phyloP scores from a whole-genome alignment of 257 asterid species.

The Solanum dulcamara region DNA sequence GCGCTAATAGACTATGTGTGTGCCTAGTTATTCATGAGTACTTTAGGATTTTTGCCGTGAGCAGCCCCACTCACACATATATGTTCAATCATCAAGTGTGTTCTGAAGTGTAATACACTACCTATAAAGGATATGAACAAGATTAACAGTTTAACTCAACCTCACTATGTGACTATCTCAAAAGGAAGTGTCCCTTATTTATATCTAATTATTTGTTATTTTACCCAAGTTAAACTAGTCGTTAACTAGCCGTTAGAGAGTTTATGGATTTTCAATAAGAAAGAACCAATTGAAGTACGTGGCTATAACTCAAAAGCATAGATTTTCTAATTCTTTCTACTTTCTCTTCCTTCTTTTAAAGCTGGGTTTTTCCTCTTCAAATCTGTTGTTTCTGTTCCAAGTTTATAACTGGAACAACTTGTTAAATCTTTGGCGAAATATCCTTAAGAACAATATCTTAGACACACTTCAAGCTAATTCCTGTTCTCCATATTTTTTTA shows the following conservation, averaged over 20 bases:
- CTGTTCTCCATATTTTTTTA: background rate
- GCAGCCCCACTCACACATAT: background rate
- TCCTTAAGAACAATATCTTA: background rate
- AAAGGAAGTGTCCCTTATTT: background rate
- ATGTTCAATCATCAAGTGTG: background rate
- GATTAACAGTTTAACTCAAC: background rate
- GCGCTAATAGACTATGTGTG: background rate
- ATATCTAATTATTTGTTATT: background rate
- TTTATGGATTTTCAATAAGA: background rate
- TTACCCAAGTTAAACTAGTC: background rate
- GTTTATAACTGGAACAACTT: background rate
- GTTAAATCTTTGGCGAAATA: background rate
- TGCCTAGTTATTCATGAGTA: background rate
- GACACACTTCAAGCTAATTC: background rate
- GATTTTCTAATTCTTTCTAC: background rate
- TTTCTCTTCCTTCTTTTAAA: background rate
- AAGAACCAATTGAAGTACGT: background rate
- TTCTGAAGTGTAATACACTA: background rate
- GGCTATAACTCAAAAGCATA: background rate
- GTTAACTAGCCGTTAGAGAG: background rate
- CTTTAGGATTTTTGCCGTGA: background rate
- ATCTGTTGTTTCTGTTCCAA: background rate
- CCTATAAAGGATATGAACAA: background rate
- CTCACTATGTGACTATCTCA: background rate
- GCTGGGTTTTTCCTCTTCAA: background rate